These are phyloP conservation scores for Balamuthia mandrillaris DNA, from an alignment of 208 protist genomes.

Conservation along the genomic window DNA sequence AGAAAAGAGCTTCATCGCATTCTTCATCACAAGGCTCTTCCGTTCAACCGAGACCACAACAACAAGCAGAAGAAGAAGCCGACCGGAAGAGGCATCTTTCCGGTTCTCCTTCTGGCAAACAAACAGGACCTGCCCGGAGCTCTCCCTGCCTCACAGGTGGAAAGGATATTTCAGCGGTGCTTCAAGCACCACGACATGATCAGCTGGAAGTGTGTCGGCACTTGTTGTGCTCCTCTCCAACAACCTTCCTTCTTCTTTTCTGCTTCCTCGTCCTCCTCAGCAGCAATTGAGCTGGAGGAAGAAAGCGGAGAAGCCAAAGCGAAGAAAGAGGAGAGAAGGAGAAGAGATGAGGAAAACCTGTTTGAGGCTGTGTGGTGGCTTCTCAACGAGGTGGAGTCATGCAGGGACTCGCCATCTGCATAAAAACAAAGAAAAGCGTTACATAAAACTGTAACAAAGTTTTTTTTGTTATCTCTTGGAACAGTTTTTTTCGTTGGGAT, in stretches of 20 bases:
- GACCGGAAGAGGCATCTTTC: not conserved
- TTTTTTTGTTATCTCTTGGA: too few relatives aligned
- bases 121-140: not conserved
- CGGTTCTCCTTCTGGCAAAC: not conserved
- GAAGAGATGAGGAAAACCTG: not conserved
- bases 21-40: not conserved
- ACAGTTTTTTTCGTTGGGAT: too few relatives aligned
- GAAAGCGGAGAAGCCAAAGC: too few relatives aligned
- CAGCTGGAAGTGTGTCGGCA: not conserved
- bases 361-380: constrained; percentile 7
- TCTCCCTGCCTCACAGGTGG: not conserved
- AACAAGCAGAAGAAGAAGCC: not conserved
- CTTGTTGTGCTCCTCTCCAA: not conserved
- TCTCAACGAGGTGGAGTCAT: constrained; percentile 1
- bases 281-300: too few relatives aligned
- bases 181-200: not conserved
- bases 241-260: not conserved
- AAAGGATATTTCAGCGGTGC: not conserved
- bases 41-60: not conserved
- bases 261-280: not conserved
- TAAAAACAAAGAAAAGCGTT: too few relatives aligned
- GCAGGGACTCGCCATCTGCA: too few relatives aligned
- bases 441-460: too few relatives aligned
- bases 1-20: not conserved
- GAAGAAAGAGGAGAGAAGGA: too few relatives aligned